phyloP scores from a whole-genome alignment of 495 filamentous ascomycete genomes.

The Aspergillus nanangensis region DNA sequence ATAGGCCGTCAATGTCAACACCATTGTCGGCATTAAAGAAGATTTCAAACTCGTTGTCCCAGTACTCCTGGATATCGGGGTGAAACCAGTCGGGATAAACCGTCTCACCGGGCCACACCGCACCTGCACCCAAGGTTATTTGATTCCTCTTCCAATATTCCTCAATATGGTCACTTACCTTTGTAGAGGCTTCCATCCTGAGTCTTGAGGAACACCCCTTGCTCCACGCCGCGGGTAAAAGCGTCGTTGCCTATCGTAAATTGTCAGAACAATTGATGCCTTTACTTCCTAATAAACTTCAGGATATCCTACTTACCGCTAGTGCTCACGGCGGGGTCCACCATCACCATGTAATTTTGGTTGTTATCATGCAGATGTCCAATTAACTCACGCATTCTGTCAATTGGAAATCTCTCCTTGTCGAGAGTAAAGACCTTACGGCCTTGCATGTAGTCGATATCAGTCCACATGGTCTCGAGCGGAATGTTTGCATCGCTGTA shows the following conservation, averaged over 20 bases:
- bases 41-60: slow-evolving; percentile 63
- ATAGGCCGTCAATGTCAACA: slow-evolving; percentile 79
- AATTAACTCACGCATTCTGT: slow-evolving; percentile 64
- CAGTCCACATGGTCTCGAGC: slow-evolving; percentile 86
- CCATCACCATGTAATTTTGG: slow-evolving; percentile 84
- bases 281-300: too few species aligned
- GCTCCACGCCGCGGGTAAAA: slow-evolving; percentile 57
- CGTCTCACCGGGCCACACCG: slow-evolving; percentile 82
- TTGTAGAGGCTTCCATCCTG: slow-evolving; percentile 63
- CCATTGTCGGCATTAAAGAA: slow-evolving; percentile 67
- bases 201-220: slow-evolving; percentile 61
- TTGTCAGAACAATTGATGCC: too few species aligned
- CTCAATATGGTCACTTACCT: slow-evolving; percentile 30
- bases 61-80: slow-evolving; percentile 60
- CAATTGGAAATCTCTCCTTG: slow-evolving; percentile 63
- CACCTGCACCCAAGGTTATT: slow-evolving; percentile 29
- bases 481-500: slow-evolving; percentile 74
- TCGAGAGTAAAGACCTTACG: slow-evolving; percentile 72
- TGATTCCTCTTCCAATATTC: not conserved
- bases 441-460: slow-evolving; percentile 74
- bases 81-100: slow-evolving; percentile 86
- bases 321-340: slow-evolving; percentile 69
- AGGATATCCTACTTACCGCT: slow-evolving; percentile 22
- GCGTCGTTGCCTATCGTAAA: slow-evolving; percentile 50
- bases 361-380: slow-evolving; percentile 65